Base-by-base conservation (phyloP, 2,329 filamentous ascomycete species). In the Paraphoma sp. region DNA sequence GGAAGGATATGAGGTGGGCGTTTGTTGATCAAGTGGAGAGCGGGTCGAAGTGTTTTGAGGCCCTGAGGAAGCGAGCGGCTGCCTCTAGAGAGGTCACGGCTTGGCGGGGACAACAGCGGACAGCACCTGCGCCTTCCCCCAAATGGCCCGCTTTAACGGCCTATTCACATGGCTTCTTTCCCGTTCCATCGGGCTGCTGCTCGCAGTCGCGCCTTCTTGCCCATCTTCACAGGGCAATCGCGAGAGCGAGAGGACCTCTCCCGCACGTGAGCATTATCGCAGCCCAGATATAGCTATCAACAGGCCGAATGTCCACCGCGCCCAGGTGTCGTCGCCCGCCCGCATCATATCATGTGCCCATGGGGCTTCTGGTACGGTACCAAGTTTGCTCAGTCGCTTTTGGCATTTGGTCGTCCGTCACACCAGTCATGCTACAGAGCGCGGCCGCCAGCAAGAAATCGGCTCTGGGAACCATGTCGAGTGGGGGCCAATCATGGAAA, bases 401-500 rank as follows among this genome's bases (percentile, higher is more conserved):
- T 45, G 40, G 33, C 50, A 48, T 17, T 45, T 31, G 47, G 46
- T 64, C 48, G 62, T 68, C 65, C 48, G 62, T 68, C 61, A 63
- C 69, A 66, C 70, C 67, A 64, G 64, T 67, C 67, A 67, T 56
- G 60, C 60, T 62, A 57, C 57, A 53, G 50, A 56, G 61, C 51
- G 57, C 62, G 60, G 54, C 62, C 63, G 62, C 63, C 59, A 59
- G 55, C 59, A 48, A 55, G 46, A 23, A 56, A 49, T 52, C 53
- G 56, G 58, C 62, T 62, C 57, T 51, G 30, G 23, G 49, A 56
- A 54, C 58, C 57, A 60, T 54, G 60, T 59, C 60, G 50, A 52
- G 53, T 57, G 51, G 60, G 62, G 54, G 60, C 73, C 71, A 73
- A 73, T 72, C 71, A 71, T 70, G 59, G 70, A 74, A 73, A 63